Conservation (phyloP, 2,329 filamentous ascomycete genomes). For the Penicillium expansum region DNA sequence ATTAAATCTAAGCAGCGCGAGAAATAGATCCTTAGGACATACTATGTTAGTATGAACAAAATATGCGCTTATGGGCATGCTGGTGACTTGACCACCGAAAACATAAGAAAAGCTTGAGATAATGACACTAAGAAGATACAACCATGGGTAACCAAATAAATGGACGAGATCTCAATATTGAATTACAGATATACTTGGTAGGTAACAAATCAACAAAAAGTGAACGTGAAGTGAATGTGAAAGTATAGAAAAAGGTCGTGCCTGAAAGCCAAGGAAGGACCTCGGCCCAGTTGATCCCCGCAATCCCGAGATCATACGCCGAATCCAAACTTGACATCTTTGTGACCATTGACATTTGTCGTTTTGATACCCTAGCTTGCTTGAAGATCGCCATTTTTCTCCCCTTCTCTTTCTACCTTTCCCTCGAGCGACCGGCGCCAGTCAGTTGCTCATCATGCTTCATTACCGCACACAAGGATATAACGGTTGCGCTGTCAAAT, state of each 20-base stretch:
- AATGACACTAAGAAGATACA: background rate
- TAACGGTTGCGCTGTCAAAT: slow-evolving; percentile 96
- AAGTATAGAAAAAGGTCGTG: slow-evolving; percentile 4
- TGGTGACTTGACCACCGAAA: background rate
- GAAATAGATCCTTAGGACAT: background rate
- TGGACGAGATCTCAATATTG: background rate
- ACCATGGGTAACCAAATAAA: background rate
- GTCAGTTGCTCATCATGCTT: slow-evolving; percentile 62
- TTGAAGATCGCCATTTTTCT: background rate
- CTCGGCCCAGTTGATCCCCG: slow-evolving; percentile 27
- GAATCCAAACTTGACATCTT: slow-evolving; percentile 9
- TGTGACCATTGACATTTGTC: background rate
- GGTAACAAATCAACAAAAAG: background rate
- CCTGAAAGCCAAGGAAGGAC: slow-evolving; percentile 16
- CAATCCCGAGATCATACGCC: slow-evolving; percentile 20
- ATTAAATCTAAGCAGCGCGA: background rate
- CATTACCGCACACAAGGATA: slow-evolving; percentile 91
- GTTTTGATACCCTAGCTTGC: slow-evolving; percentile 11
- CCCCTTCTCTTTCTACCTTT: background rate
- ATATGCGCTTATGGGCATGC: background rate
- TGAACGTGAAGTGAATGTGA: slow-evolving; percentile 11
- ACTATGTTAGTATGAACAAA: background rate
- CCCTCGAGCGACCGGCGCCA: slow-evolving; percentile 3
- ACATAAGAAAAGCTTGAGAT: background rate
- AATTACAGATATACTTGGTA: background rate